phyloP scores from a whole-genome alignment of 805 yeast genomes.

The Yarrowia yakushimensis region DNA sequence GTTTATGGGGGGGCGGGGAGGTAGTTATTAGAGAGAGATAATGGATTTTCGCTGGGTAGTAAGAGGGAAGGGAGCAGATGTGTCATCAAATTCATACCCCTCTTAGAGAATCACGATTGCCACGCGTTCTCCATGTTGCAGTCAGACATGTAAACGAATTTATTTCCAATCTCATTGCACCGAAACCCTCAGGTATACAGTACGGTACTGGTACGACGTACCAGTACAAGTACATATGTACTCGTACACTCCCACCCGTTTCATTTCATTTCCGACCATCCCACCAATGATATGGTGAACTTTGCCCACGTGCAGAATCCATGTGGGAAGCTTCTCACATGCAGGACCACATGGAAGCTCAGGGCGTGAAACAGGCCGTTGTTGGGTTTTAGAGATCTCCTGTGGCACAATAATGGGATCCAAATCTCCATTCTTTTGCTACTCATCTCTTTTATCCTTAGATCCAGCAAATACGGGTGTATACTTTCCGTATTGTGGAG shows the following conservation, averaged over 20 bases:
- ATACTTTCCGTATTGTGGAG: constrained; percentile 5
- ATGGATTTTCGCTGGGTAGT: too few species aligned
- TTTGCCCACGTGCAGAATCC: constrained; percentile 24
- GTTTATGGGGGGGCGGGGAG: too few species aligned
- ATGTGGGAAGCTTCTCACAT: constrained; percentile 21
- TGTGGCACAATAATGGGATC: too few species aligned
- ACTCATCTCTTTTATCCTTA: not conserved
- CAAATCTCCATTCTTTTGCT: not conserved
- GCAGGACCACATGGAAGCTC: not conserved
- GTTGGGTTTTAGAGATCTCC: not conserved
- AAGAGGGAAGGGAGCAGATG: too few species aligned
- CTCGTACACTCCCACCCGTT: not conserved
- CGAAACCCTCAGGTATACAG: too few species aligned
- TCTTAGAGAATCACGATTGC: not conserved
- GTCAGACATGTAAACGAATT: not conserved
- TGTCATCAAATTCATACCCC: too few species aligned
- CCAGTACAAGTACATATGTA: too few species aligned
- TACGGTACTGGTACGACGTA: too few species aligned
- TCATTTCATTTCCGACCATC: not conserved
- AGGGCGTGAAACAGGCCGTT: not conserved
- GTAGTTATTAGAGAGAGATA: too few species aligned
- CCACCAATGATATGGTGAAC: constrained; percentile 19
- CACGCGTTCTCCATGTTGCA: not conserved
- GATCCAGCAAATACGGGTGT: not conserved
- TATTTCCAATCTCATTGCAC: too few species aligned